These are phyloP conservation scores for Hypoxylon perforatum DNA, from an alignment of 495 filamentous ascomycete species.

Conservation along the genomic window DNA sequence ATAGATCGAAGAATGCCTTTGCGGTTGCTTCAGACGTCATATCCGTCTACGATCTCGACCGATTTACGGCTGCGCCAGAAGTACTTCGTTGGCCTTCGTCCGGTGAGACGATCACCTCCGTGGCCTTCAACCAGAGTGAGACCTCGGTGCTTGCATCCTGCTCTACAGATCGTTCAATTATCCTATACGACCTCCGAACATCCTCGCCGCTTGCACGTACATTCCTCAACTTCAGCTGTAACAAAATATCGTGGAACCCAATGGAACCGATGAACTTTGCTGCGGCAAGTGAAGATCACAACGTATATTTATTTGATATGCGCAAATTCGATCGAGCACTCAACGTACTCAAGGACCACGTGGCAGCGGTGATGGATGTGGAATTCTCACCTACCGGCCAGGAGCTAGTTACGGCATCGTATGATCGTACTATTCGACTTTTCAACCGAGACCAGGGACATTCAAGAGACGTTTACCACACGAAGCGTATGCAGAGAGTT, in stretches of 20 bases:
- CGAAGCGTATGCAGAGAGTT: slow-evolving; percentile 96
- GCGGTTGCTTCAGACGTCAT: slow-evolving; percentile 84
- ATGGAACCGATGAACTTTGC: slow-evolving; percentile 96
- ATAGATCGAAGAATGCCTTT: slow-evolving; percentile 76
- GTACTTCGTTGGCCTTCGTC: slow-evolving; percentile 86
- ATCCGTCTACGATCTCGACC: slow-evolving; percentile 86
- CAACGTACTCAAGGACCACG: slow-evolving; percentile 96
- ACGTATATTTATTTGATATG: slow-evolving; percentile 82
- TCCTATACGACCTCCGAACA: slow-evolving; percentile 88
- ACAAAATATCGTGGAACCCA: slow-evolving; percentile 92
- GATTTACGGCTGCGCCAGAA: slow-evolving; percentile 78
- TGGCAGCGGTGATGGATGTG: slow-evolving; percentile 96
- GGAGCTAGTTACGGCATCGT: slow-evolving; percentile 90
- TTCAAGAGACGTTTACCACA: slow-evolving; percentile 94
- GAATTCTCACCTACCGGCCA: slow-evolving; percentile 95
- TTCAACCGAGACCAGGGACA: slow-evolving; percentile 85
- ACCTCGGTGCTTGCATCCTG: slow-evolving; percentile 87
- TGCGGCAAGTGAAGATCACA: slow-evolving; percentile 74
- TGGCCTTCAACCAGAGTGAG: slow-evolving; percentile 93
- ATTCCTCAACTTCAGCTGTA: slow-evolving; percentile 81
- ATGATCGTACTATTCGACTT: slow-evolving; percentile 73
- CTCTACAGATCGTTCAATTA: slow-evolving; percentile 84
- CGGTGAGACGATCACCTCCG: slow-evolving; percentile 89
- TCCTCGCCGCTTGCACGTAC: slow-evolving; percentile 82
- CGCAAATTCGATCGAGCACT: slow-evolving; percentile 82